Conservation (phyloP, 768 basidiomycete species). For the Leucocoprinus birnbaumii region DNA sequence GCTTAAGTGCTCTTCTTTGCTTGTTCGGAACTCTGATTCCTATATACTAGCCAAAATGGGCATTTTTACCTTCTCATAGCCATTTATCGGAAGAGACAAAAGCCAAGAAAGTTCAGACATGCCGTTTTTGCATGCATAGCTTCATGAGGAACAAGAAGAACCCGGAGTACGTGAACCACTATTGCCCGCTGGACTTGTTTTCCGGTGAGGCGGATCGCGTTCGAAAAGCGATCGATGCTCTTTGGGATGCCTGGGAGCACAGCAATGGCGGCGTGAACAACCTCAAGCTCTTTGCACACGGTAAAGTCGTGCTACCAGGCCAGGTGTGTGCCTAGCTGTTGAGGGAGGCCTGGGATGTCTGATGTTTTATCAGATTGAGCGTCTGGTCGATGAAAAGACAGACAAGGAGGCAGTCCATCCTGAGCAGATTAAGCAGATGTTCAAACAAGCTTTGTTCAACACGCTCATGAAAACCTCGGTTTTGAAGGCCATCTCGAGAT, state of each 20-base stretch:
- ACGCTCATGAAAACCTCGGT: slow-evolving; percentile 49
- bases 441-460: slow-evolving; percentile 48
- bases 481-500: slow-evolving; percentile 47
- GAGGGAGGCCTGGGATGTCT: not conserved
- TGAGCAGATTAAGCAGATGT: slow-evolving; percentile 40
- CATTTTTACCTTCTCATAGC: slow-evolving; percentile 68
- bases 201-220: slow-evolving; percentile 66
- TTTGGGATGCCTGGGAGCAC: slow-evolving; percentile 73
- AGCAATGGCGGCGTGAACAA: slow-evolving; percentile 75
- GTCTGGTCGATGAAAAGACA: slow-evolving; percentile 22
- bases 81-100: slow-evolving; percentile 61
- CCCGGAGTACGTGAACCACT: slow-evolving; percentile 40
- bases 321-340: slow-evolving; percentile 36
- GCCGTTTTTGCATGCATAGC: slow-evolving; percentile 91
- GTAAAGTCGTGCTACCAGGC: slow-evolving; percentile 53
- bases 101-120: slow-evolving; percentile 63
- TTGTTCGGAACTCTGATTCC: slow-evolving; percentile 4
- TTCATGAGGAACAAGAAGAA: slow-evolving; percentile 44
- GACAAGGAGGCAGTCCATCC: slow-evolving; percentile 12
- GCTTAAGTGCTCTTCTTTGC: not conserved
- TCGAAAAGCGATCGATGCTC: slow-evolving; percentile 54
- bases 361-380: slow-evolving; percentile 20
- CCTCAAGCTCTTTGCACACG: slow-evolving; percentile 73
- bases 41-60: slow-evolving; percentile 87
- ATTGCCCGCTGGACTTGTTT: slow-evolving; percentile 91